These are phyloP conservation scores for Phytophthora hibernalis DNA, from an alignment of 352 stramenopile species.

Conservation along the genomic window DNA sequence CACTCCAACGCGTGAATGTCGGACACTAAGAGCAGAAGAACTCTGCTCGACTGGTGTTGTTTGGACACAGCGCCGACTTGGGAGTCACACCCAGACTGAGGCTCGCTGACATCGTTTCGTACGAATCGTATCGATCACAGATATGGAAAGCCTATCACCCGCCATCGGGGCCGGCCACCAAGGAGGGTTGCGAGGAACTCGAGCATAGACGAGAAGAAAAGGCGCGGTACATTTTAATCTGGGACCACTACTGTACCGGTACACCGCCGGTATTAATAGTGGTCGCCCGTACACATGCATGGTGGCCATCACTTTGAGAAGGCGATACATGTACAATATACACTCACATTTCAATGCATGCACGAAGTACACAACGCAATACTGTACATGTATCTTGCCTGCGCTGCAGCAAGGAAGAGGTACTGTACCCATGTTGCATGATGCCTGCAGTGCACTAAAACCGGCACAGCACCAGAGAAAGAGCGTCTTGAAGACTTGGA, in stretches of 20 bases:
- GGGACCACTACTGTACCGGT: too few relatives aligned
- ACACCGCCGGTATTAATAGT: too few relatives aligned
- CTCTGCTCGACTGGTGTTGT: constrained; percentile 20
- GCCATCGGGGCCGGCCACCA: too few relatives aligned
- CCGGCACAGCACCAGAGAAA: constrained; percentile 13
- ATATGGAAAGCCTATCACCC: background rate
- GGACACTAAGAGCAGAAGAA: too few relatives aligned
- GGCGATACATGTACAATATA: background rate
- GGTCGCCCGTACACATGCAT: too few relatives aligned
- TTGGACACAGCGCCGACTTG: background rate
- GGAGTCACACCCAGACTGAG: background rate
- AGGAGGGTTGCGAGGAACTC: constrained; percentile 5
- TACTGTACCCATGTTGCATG: constrained; percentile 2
- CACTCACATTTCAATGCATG: too few relatives aligned
- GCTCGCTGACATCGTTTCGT: background rate
- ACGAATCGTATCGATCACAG: background rate
- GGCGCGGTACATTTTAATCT: constrained; percentile 11
- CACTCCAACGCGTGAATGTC: background rate
- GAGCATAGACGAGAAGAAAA: constrained; percentile 24
- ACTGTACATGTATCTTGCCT: background rate
- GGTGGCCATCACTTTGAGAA: background rate
- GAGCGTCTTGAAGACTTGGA: constrained; percentile 12
- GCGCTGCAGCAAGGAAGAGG: background rate
- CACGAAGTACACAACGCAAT: background rate
- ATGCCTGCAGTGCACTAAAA: background rate